Evolutionary conservation across 805 yeast genomes (phyloP), one percentile per base, ranked within the genome.

Genomic region (Lachancea cidri): DNA sequence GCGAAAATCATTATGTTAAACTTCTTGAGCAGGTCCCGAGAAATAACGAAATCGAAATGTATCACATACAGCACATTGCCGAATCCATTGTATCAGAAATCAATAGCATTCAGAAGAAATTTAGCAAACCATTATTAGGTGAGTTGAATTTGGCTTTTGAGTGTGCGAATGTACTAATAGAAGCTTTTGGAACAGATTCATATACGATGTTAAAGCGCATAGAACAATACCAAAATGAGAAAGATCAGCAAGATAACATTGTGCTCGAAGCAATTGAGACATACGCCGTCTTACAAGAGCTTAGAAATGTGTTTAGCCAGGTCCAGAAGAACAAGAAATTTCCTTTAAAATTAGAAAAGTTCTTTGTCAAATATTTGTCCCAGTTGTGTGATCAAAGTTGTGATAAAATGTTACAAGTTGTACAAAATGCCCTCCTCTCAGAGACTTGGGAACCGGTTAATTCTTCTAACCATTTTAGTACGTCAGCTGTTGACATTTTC

Each of bases 401-500:
- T 2, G 62, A 56, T 11, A 71, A 71, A 41, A 67, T 83, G 4
- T 44, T 54, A 2, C 57, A 66, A 4, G 75, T 78, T 50, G 76
- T 82, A 4, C 62, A 68, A 13, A 70, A 74, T 19, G 79, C 91
- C 0, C 54, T 86, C 3, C 65, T 67, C 7, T 71, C 67, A 8
- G 96, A 88, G 56, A 53, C 55, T 1, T 79, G 81, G 57, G 64
- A 68, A 38, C 77, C 81, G 0, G 53, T 79, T 14, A 76, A 77
- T 46, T 58, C 64, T 1, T 65, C 58, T 1, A 66, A 69, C 33
- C 53, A 53, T 1, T 70, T 70, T 52, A 79, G 86, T 45, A 66
- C 77, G 2, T 83, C 91, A 0, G 84, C 83, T 1, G 55, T 74
- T 17, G 93, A 85, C 55, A 71, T 83, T 11, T 82, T 83, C 58